Evolutionary conservation across 129 eudicot genomes (phyloP), one percentile per base, ranked within the genome.

Genomic region (Centaurea solstitialis): DNA sequence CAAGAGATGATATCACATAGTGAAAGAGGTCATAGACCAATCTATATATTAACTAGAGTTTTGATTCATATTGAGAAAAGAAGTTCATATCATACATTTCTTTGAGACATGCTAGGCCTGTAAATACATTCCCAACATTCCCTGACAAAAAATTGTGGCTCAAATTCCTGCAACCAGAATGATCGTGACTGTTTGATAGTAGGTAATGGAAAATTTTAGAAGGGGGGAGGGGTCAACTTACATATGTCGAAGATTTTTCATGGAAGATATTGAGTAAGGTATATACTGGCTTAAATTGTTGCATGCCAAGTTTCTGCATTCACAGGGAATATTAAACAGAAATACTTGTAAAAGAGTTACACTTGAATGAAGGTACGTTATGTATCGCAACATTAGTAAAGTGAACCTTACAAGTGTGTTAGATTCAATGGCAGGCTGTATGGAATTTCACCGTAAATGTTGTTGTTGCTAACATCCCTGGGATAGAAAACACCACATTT

Each of bases 141-240:
- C 98, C 98, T 65, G 94, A 85, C 83, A 95, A 68, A 15, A 73
- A 76, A 73, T 95, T 95, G 86, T 92, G 94, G 94, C 99, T 95
- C 86, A 92, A 76, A 76, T 92, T 95, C 91, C 99, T 95, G 94
- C 84, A 78, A 78, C 24, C 59, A 76, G 70, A 77, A 85, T 13
- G 66, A 43, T 57, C 40, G 67, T 53, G 76, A 72, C 57, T 77
- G 78, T 69, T 75, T 79, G 53, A 82, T 75, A 20, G 38, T 53
- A 75, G 26, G 20, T 33, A 53, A 76, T 7, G 75, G 20, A 75
- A 61, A 37, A 20, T 12, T 33, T 33, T 9, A 70, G 66, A 75
- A 68, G 17, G 65, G 65, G 62, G 23, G 20, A 45, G 68, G 43
- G 28, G 77, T 67, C 53, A 73, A 73, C 97, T 87, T 89, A 95